Evolutionary conservation across 257 asterid genomes (phyloP), one percentile per base, ranked within the genome.

Genomic region (Capsicum rhomboideum): DNA sequence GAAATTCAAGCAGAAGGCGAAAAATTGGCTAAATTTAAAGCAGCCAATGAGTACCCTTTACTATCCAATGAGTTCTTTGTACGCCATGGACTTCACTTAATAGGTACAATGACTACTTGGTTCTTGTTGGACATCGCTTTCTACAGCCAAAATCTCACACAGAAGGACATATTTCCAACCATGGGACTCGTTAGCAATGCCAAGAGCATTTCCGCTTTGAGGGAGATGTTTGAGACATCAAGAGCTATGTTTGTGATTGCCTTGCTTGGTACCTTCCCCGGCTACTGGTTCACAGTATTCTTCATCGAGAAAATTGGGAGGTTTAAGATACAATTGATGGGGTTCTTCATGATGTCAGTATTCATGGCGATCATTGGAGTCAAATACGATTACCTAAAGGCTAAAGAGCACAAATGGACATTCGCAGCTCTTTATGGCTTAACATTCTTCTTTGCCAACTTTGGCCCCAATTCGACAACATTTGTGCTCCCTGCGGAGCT

Each of bases 1-100:
- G 98, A 92, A n/a, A 44, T 94, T 4, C 94, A 91, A 11, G 92
- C 82, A 0, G 98, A 94, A 9, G 87, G 79, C 29, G 93, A 86
- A 0, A 93, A 87, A 21, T 20, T 91, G 4, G 91, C 83, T 10
- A 86, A 44, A n/a, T 12, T 90, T 0, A 1, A 85, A 0, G 14
- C 37, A 34, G 82, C 88, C 6, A 75, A 75, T 87, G 68, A 61
- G 29, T 90, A 91, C 23, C 90, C 96, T 4, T 84, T 93, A 11
- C 84, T 89, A 21, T 82, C 88, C 1, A 85, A 67, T 54, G 87
- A 86, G 85, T 90, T 90, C 34, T 72, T 84, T 5, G 81, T 20
- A 2, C 92, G 93, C 69, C 93, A 90, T 6, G 92, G 91, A 6
- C 83, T 79, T 17, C 93, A 90, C 53, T 68, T 90, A 83, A 82